Conservation (phyloP, 805 yeast genomes). For the Teunomyces cretensis region DNA sequence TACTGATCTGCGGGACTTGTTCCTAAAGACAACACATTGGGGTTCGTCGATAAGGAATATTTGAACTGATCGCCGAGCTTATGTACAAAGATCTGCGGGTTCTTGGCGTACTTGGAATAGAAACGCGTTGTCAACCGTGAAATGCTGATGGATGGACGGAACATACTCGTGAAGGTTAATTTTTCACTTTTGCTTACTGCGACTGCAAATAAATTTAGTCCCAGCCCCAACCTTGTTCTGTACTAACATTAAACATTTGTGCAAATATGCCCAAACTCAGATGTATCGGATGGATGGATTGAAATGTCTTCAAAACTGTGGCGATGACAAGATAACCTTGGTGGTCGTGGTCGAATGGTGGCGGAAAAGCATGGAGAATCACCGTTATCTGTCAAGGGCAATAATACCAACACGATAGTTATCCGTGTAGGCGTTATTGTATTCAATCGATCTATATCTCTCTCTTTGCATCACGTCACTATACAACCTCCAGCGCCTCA, state of each 20-base stretch:
- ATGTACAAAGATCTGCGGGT: slow-evolving; percentile 11
- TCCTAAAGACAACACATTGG: slow-evolving; percentile 11
- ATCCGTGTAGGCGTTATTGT: too few species aligned
- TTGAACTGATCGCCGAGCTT: slow-evolving; percentile 6
- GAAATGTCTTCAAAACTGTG: too few species aligned
- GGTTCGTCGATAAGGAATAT: slow-evolving; percentile 11
- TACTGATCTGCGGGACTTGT: background rate
- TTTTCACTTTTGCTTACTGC: background rate
- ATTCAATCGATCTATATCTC: too few species aligned
- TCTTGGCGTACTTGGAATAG: slow-evolving; percentile 2
- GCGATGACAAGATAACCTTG: too few species aligned
- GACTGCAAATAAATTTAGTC: background rate
- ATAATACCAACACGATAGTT: too few species aligned
- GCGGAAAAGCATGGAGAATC: too few species aligned
- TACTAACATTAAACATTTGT: background rate
- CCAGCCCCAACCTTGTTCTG: too few species aligned
- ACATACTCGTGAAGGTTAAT: background rate
- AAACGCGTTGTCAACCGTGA: background rate
- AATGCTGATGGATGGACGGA: background rate
- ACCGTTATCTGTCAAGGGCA: too few species aligned
- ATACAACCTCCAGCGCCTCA: too few species aligned
- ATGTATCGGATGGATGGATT: background rate
- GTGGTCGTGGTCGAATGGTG: too few species aligned
- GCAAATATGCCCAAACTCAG: background rate
- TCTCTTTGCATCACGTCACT: too few species aligned